Evolutionary conservation across 2,329 filamentous ascomycete genomes (phyloP).

Genomic region (Venturia oleaginea): DNA sequence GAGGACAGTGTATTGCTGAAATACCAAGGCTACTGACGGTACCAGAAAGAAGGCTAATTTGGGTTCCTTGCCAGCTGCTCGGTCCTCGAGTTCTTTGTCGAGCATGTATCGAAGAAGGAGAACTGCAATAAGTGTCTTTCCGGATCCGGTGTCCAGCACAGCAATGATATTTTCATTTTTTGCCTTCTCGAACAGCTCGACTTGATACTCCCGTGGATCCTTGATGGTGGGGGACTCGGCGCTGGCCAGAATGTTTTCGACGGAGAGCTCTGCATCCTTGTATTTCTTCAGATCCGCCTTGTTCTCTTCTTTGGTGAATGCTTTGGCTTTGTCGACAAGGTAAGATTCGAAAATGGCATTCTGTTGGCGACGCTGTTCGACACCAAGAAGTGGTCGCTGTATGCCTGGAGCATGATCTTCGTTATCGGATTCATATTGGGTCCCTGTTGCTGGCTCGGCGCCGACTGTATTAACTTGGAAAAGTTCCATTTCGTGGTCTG

Average conservation of each 20-base stretch:
- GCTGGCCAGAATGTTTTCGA: conserved; percentile 44
- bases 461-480: background rate
- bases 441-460: background rate
- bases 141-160: conserved; percentile 88
- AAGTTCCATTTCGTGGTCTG: background rate
- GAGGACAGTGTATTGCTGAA: conserved; percentile 79
- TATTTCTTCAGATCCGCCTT: conserved; percentile 3
- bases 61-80: conserved; percentile 48
- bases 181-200: conserved; percentile 82
- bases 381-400: background rate
- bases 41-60: conserved; percentile 80
- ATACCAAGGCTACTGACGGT: conserved; percentile 80
- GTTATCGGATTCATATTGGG: background rate
- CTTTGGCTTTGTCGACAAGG: conserved; percentile 34
- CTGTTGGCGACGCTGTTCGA: conserved; percentile 23
- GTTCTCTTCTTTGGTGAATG: conserved; percentile 19
- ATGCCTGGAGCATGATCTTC: background rate
- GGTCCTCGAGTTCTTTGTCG: conserved; percentile 64
- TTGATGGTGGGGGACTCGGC: conserved; percentile 55
- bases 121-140: conserved; percentile 93
- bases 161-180: conserved; percentile 82
- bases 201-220: conserved; percentile 79
- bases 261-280: conserved; percentile 40
- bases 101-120: conserved; percentile 70
- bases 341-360: conserved; percentile 34